Percentiles rank a stretch among this genome's conserved stretches.
These are phyloP conservation scores for Nannochloropsis limnetica DNA, from an alignment of 352 stramenopile species.

Conservation along the genomic window DNA sequence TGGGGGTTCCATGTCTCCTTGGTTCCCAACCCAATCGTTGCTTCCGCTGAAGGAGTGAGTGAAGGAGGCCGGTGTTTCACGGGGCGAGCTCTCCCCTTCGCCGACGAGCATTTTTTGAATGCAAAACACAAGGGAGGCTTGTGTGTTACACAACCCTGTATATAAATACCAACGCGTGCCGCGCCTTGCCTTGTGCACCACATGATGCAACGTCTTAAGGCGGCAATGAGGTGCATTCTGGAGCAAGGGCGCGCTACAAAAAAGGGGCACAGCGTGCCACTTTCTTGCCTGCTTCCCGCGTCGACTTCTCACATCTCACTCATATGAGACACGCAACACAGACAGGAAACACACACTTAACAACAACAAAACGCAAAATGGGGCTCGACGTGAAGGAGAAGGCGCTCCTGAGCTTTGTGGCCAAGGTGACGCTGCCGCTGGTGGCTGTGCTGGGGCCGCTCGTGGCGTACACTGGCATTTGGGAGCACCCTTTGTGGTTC, in stretches of 20 bases:
- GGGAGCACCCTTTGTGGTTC: constrained; percentile 22
- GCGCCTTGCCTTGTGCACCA: too few relatives aligned
- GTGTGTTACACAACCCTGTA: too few relatives aligned
- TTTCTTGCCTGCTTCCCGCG: background rate
- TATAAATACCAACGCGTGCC: too few relatives aligned
- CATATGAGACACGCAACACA: background rate
- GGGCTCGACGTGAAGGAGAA: constrained; percentile 31
- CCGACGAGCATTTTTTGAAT: background rate
- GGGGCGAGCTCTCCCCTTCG: too few relatives aligned
- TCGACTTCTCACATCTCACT: background rate
- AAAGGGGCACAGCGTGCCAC: too few relatives aligned
- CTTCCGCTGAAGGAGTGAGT: background rate
- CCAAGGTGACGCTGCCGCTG: constrained; percentile 22
- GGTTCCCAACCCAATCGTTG: background rate
- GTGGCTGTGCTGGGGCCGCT: background rate
- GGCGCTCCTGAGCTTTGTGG: constrained; percentile 12
- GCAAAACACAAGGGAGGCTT: background rate
- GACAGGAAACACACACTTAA: background rate
- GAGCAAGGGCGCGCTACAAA: too few relatives aligned
- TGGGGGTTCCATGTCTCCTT: background rate
- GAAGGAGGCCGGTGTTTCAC: background rate
- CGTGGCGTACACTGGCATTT: constrained; percentile 12
- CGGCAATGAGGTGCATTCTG: too few relatives aligned
- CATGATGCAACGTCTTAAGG: too few relatives aligned
- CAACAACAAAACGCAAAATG: background rate